A percentile compares a stretch with the other conserved stretches of the same genome.
Evolutionary conservation across 495 filamentous ascomycete species (phyloP).

Genomic region (Penicillium macrosclerotiorum): DNA sequence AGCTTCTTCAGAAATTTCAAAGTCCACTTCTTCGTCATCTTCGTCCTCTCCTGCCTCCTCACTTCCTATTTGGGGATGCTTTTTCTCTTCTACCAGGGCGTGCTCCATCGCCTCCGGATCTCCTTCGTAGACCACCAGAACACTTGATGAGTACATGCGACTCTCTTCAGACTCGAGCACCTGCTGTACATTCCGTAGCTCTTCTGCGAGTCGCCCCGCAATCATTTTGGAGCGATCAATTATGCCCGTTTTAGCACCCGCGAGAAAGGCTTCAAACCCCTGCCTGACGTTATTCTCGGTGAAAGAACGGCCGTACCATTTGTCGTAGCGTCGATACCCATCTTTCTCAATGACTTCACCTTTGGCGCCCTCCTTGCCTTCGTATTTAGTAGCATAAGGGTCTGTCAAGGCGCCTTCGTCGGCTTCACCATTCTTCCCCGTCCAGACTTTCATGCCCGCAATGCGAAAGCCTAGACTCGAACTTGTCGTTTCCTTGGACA

Average conservation of each 20-base stretch:
- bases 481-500: constrained; percentile 76
- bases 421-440: constrained; percentile 52
- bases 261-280: constrained; percentile 75
- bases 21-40: constrained; percentile 55
- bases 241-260: constrained; percentile 55
- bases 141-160: constrained; percentile 88
- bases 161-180: constrained; percentile 75
- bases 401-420: constrained; percentile 39
- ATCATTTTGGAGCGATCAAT: constrained; percentile 54
- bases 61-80: constrained; percentile 24
- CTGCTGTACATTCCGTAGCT: constrained; percentile 62
- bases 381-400: constrained; percentile 41
- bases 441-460: constrained; percentile 92
- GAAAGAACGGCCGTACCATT: constrained; percentile 80
- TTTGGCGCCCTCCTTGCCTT: constrained; percentile 34
- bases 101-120: constrained; percentile 65
- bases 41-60: constrained; percentile 35
- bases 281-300: constrained; percentile 66
- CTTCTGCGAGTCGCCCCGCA: constrained; percentile 60
- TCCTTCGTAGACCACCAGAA: constrained; percentile 92
- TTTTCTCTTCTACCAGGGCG: constrained; percentile 63
- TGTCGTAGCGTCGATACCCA: constrained; percentile 77
- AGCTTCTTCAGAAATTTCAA: constrained; percentile 45
- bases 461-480: constrained; percentile 80
- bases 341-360: constrained; percentile 43